phyloP scores from a whole-genome alignment of 768 basidiomycete genomes.

The Pulveroboletus sp. region DNA sequence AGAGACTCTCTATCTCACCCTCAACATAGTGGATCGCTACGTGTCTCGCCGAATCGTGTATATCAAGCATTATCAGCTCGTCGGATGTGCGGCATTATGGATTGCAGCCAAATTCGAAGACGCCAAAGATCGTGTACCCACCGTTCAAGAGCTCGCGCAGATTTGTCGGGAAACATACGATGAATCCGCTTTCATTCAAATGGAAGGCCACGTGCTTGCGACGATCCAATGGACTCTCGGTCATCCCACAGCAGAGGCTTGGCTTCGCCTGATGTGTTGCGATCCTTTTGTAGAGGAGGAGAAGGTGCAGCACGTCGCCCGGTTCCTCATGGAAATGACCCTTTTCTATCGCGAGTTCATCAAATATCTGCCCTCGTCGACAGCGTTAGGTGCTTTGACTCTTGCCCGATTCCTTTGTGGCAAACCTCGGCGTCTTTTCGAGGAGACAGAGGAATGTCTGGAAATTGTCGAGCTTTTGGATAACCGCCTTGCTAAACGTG shows the following conservation, averaged over 20 bases:
- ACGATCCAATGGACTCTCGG: conserved; percentile 97
- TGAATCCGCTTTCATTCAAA: conserved; percentile 96
- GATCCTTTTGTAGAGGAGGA: conserved; percentile 76
- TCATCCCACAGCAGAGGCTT: conserved; percentile 97
- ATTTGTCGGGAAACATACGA: conserved; percentile 98
- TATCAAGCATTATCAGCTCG: conserved; percentile 98
- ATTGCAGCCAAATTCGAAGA: conserved; percentile 99
- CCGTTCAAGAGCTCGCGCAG: conserved; percentile 89
- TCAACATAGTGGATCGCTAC: conserved; percentile 99
- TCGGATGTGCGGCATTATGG: conserved; percentile 98
- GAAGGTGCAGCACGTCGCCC: conserved; percentile 91
- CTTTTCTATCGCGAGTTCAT: conserved; percentile 97
- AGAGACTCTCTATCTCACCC: conserved; percentile 96
- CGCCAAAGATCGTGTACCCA: conserved; percentile 96
- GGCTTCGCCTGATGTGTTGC: conserved; percentile 84
- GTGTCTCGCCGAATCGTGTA: conserved; percentile 98
- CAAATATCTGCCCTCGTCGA: conserved; percentile 77
- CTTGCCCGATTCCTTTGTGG: conserved; percentile 87
- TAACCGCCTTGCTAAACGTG: conserved; percentile 78
- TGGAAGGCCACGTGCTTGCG: conserved; percentile 96
- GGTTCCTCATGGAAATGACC: conserved; percentile 99
- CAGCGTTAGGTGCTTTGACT: conserved; percentile 87
- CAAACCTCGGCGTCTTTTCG: conserved; percentile 72
- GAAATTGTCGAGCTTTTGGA: conserved; percentile 88
- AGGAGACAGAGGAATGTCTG: conserved; percentile 80